Conservation (phyloP, 352 stramenopile genomes). For the Phytopythium boreale region DNA sequence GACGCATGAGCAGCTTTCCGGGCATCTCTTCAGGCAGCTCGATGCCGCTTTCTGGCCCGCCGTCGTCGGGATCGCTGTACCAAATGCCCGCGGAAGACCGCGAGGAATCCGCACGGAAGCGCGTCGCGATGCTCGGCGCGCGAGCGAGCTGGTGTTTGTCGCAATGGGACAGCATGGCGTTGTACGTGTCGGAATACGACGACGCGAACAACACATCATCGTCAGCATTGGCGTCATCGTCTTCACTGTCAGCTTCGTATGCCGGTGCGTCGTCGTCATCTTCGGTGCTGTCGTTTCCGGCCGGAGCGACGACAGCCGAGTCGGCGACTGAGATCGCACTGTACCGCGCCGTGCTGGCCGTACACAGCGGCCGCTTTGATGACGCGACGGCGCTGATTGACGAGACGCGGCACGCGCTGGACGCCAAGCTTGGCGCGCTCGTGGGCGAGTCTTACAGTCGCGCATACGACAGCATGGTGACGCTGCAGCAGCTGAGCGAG, state of each 20-base stretch:
- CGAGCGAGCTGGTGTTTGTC: conserved; percentile 84
- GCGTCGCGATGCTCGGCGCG: conserved; percentile 77
- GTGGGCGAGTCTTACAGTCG: conserved; percentile 96
- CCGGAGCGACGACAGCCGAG: conserved; percentile 13
- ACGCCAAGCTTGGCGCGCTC: conserved; percentile 94
- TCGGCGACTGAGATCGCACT: conserved; percentile 43
- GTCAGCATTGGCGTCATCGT: background rate
- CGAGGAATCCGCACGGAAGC: conserved; percentile 47
- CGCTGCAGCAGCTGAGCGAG: conserved; percentile 95
- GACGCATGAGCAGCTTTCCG: conserved; percentile 24
- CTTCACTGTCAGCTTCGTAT: background rate
- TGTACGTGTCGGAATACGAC: conserved; percentile 62
- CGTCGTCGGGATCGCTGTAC: conserved; percentile 6
- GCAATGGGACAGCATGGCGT: conserved; percentile 81
- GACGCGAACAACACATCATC: background rate
- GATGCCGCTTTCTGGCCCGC: background rate
- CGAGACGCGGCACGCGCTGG: conserved; percentile 89
- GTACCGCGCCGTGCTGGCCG: conserved; percentile 90
- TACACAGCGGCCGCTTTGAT: conserved; percentile 93
- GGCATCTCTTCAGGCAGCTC: conserved; percentile 26
- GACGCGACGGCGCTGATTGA: conserved; percentile 92
- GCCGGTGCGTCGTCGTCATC: background rate
- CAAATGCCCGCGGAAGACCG: conserved; percentile 27
- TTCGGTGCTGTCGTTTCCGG: background rate
- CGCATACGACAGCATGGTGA: conserved; percentile 96